Conservation (phyloP, 2,329 filamentous ascomycete species). For the Exophiala calicioides region DNA sequence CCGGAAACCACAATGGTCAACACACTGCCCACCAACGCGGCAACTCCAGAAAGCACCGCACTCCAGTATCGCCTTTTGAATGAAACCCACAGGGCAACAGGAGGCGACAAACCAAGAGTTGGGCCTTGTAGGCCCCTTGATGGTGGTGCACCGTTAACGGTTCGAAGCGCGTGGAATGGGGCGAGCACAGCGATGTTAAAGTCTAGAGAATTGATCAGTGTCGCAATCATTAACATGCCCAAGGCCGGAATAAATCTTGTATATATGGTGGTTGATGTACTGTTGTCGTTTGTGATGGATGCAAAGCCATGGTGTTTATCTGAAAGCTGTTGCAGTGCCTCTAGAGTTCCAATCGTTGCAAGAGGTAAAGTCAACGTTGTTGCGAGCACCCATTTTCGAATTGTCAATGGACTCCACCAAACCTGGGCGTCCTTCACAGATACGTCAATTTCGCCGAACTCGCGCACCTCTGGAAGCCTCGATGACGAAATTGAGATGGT, state of each 20-base stretch:
- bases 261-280: slow-evolving; percentile 21
- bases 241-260: slow-evolving; percentile 33
- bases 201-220: slow-evolving; percentile 23
- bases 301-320: slow-evolving; percentile 33
- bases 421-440: no score
- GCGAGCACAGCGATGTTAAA: slow-evolving; percentile 27
- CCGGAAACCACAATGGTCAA: slow-evolving; percentile 34
- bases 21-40: slow-evolving; percentile 26
- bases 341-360: slow-evolving; percentile 14
- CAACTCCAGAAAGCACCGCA: slow-evolving; percentile 25
- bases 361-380: slow-evolving; percentile 30
- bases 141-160: background rate
- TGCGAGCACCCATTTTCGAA: slow-evolving; percentile 3
- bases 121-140: background rate
- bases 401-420: slow-evolving; percentile 24
- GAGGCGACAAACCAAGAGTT: slow-evolving; percentile 10
- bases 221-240: slow-evolving; percentile 22
- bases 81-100: slow-evolving; percentile 12
- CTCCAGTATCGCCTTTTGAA: slow-evolving; percentile 14
- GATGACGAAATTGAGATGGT: background rate
- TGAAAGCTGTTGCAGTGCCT: slow-evolving; percentile 22
- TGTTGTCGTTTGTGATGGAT: background rate
- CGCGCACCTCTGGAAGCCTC: no score
- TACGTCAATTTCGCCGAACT: no score
- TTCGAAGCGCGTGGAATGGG: slow-evolving; percentile 17